phyloP scores from a whole-genome alignment of 2,329 filamentous ascomycete species.

The Sporothrix luriei region DNA sequence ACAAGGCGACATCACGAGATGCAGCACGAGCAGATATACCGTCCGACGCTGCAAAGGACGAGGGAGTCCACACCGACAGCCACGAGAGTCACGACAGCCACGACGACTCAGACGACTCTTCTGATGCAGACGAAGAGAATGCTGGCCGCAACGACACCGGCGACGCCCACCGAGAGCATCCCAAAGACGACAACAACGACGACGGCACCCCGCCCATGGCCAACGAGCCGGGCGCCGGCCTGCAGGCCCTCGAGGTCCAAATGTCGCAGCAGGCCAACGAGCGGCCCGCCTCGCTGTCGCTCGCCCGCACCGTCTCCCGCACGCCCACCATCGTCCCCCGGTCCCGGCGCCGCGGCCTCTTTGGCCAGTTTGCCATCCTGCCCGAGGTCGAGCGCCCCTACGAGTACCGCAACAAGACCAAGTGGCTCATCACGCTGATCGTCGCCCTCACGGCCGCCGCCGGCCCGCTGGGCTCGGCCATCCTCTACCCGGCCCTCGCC shows the following conservation, averaged over 20 bases:
- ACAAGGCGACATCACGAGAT: background rate
- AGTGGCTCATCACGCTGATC: slow-evolving; percentile 82
- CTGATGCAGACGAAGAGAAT: background rate
- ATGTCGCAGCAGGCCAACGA: slow-evolving; percentile 21
- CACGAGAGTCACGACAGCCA: slow-evolving; percentile 13
- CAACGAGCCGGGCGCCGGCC: slow-evolving; percentile 34
- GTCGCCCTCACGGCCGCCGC: slow-evolving; percentile 75
- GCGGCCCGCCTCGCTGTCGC: slow-evolving; percentile 37
- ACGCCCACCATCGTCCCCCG: slow-evolving; percentile 49
- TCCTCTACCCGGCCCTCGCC: slow-evolving; percentile 75
- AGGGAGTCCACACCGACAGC: background rate
- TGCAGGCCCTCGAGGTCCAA: slow-evolving; percentile 34
- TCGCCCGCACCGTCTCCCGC: slow-evolving; percentile 40
- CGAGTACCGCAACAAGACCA: slow-evolving; percentile 70
- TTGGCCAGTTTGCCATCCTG: slow-evolving; percentile 66
- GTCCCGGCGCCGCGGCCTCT: slow-evolving; percentile 65
- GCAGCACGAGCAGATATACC: background rate
- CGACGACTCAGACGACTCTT: background rate
- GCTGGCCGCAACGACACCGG: too few relatives aligned
- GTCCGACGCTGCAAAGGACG: background rate
- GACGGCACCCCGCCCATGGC: slow-evolving; percentile 32
- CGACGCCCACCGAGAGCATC: slow-evolving; percentile 22
- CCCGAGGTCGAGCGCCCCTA: slow-evolving; percentile 78
- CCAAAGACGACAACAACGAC: slow-evolving; percentile 28
- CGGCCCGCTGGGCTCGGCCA: slow-evolving; percentile 80